A percentile compares a stretch with the other conserved stretches of the same genome.
Conservation (phyloP, 805 yeast genomes). For the Ogataea trehaloabstinens region DNA sequence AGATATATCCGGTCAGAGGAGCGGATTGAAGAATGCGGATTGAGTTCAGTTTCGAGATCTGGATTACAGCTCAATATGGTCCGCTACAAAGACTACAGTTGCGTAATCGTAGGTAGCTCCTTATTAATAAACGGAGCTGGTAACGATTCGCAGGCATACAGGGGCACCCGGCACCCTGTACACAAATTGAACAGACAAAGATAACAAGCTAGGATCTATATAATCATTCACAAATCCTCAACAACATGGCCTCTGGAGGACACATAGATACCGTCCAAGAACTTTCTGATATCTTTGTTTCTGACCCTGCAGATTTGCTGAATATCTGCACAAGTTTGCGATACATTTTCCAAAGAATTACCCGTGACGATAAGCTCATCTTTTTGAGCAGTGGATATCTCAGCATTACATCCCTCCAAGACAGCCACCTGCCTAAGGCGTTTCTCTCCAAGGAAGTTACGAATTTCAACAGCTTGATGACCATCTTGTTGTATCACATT, state of each 20-base stretch:
- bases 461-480: conserved; percentile 79
- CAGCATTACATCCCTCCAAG: conserved; percentile 85
- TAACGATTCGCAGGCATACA: conserved; percentile 33
- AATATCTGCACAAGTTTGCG: conserved; percentile 97
- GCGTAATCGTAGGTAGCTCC: conserved; percentile 36
- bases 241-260: conserved; percentile 89
- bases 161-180: conserved; percentile 28
- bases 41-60: no score
- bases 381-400: conserved; percentile 79
- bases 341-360: conserved; percentile 95
- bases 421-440: conserved; percentile 86
- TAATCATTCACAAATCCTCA: conserved; percentile 37
- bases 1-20: no score
- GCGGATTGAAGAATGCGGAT: no score
- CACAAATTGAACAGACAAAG: conserved; percentile 12
- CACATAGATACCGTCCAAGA: conserved; percentile 99
- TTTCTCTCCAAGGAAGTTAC: conserved; percentile 99
- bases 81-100: no score
- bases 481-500: conserved; percentile 83
- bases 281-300: conserved; percentile 99
- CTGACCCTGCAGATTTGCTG: conserved; percentile 98
- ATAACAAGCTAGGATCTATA: conserved; percentile 3
- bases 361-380: conserved; percentile 92
- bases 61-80: no score
- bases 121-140: conserved; percentile 26